Base-by-base conservation (phyloP, 2,329 filamentous ascomycete species). In the Aspergillus tamarii region DNA sequence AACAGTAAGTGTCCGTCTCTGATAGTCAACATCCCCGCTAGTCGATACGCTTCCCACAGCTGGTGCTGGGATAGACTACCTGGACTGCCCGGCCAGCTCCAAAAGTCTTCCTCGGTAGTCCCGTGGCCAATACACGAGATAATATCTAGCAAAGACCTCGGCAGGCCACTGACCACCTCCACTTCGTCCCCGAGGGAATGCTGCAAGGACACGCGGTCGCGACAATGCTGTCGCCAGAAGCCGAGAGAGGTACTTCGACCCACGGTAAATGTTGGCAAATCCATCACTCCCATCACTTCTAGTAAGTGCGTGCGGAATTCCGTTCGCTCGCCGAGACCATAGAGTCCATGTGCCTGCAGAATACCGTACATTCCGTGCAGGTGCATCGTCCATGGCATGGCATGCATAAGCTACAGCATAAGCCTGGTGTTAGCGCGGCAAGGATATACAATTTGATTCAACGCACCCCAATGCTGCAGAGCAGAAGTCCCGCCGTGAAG, bases 271-370 rank as follows among this genome's bases (percentile, higher is more conserved):
- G 69, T 70, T 0, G 69, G 69, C 11, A 76, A 61, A 53, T 76
- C 74, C 72, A 76, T 74, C 1, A 75, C 65, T 0, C 74, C 74
- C 73, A 76, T 73, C 4, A 74, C 74, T 45, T 76, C 73, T 2
- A 74, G 61, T 1, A 74, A 60, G 21, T 75, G 73, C 0, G 61
- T 63, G 0, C 70, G 70, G 21, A 75, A 73, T 30, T 43, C 59
- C 3, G 59, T 57, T 14, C 43, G 12, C 28, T 59, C 48, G 19
- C 57, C 61, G 1, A 26, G 26, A 30, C 60, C 41, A 23, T 58
- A 59, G 2, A 69, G 41, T 9, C 61, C 69, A 6, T 69, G 64
- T 28, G 61, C 66, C 57, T 71, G 67, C 3, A 76, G 62, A 16
- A 76, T 72, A n/a, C 65, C 71, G 61, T 76, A 67, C 68, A 76